A percentile compares a stretch with the other conserved stretches of the same genome.
Evolutionary conservation across 202 grass and related monocot species (phyloP).

Genomic region (Zoysia matrella): DNA sequence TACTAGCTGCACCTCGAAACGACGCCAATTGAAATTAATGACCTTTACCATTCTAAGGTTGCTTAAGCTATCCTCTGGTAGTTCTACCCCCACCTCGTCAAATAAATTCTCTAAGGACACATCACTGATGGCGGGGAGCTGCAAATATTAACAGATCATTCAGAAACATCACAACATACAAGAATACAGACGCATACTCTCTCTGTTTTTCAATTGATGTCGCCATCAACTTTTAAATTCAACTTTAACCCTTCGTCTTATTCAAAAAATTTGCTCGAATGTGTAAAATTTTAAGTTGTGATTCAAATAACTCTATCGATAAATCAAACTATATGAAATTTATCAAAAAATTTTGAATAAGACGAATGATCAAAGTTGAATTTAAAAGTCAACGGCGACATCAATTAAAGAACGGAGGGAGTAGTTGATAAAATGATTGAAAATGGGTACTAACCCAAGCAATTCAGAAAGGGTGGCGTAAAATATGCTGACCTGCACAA

Average conservation of each 20-base stretch:
- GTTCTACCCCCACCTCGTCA: conserved; percentile 16
- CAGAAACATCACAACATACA: background rate
- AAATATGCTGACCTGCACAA: conserved; percentile 54
- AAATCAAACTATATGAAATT: too few relatives aligned
- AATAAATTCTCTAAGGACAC: background rate
- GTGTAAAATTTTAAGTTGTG: too few relatives aligned
- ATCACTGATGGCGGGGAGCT: background rate
- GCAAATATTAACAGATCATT: background rate
- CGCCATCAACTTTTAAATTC: too few relatives aligned
- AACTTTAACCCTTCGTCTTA: too few relatives aligned
- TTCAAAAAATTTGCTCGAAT: too few relatives aligned
- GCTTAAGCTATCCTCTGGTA: conserved; percentile 44
- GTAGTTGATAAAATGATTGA: background rate
- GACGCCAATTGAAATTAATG: conserved; percentile 59
- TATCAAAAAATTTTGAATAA: too few relatives aligned
- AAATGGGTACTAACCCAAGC: background rate
- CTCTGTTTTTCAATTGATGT: too few relatives aligned
- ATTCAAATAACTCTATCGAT: too few relatives aligned
- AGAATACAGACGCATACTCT: background rate
- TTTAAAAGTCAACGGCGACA: too few relatives aligned
- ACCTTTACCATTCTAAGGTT: conserved; percentile 66
- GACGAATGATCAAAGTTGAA: too few relatives aligned
- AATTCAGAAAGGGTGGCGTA: background rate
- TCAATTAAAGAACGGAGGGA: background rate
- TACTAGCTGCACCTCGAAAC: conserved; percentile 52